Percentiles rank a stretch among this genome's conserved stretches.
Evolutionary conservation across 805 yeast species (phyloP).

Genomic region (Yamadazyma endophytica): DNA sequence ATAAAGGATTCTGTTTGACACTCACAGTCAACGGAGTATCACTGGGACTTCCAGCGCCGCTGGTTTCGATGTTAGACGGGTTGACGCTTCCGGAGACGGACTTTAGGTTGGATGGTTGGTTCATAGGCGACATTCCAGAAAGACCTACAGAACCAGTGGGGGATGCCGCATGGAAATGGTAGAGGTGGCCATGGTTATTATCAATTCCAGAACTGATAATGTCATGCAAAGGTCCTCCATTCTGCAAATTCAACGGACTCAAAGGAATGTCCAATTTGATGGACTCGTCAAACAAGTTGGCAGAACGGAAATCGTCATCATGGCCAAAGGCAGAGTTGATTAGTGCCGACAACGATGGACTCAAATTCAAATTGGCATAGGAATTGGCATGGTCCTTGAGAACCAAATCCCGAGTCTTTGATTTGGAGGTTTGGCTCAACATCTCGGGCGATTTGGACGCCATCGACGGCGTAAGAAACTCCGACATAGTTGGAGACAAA

Average conservation of each 20-base stretch:
- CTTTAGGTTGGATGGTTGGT: no score
- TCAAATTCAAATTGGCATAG: constrained; percentile 19
- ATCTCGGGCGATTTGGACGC: constrained; percentile 2
- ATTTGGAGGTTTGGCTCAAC: constrained; percentile 3
- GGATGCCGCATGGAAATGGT: no score
- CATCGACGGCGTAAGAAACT: constrained; percentile 7
- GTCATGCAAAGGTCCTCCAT: constrained; percentile 6
- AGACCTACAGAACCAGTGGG: no score
- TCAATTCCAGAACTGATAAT: constrained; percentile 3
- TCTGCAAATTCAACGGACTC: constrained; percentile 19
- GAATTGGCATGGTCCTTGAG: constrained; percentile 2
- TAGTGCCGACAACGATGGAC: constrained; percentile 37
- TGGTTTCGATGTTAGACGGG: constrained; percentile 2
- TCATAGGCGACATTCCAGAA: no score
- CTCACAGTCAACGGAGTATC: constrained; percentile 7
- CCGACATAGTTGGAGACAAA: constrained; percentile 10
- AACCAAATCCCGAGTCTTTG: not conserved
- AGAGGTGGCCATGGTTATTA: no score
- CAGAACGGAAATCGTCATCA: constrained; percentile 16
- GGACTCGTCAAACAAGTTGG: constrained; percentile 11
- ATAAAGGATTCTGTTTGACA: constrained; percentile 6
- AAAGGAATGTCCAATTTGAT: constrained; percentile 20
- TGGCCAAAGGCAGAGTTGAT: constrained; percentile 29
- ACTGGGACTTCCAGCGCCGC: not conserved
- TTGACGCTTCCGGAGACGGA: no score